These are phyloP conservation scores for Prosopis cineraria DNA, from an alignment of 306 rosid species.

Conservation along the genomic window DNA sequence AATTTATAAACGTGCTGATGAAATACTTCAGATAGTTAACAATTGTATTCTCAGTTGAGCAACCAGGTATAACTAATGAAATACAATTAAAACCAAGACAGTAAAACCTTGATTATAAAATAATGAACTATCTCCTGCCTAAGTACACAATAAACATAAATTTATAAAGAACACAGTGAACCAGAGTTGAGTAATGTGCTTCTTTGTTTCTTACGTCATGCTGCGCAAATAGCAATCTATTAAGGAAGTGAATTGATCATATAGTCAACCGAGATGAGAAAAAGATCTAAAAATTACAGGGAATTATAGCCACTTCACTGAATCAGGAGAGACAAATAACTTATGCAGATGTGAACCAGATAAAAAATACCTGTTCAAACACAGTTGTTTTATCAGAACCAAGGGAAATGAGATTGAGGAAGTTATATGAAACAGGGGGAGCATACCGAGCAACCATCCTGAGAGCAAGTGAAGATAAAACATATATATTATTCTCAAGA, in stretches of 20 bases:
- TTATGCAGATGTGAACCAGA: neutral
- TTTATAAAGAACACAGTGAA: neutral
- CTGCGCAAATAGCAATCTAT: neutral
- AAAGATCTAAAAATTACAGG: slow-evolving; percentile 8
- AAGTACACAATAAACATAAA: neutral
- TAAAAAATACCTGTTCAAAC: slow-evolving; percentile 75
- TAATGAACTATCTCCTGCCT: slow-evolving; percentile 1
- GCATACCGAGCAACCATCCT: slow-evolving; percentile 99
- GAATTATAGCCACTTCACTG: slow-evolving; percentile 16
- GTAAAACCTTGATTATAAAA: neutral
- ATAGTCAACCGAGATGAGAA: neutral
- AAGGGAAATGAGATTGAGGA: slow-evolving; percentile 85
- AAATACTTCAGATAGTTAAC: neutral
- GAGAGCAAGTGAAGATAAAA: slow-evolving; percentile 36
- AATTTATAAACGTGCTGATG: slow-evolving; percentile 21
- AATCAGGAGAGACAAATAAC: slow-evolving; percentile 21
- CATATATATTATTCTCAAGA: slow-evolving; percentile 15
- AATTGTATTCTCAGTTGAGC: neutral
- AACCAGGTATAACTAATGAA: neutral
- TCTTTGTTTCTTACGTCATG: slow-evolving; percentile 4
- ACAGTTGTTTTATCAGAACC: slow-evolving; percentile 53
- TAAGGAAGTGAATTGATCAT: slow-evolving; percentile 6
- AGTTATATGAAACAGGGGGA: slow-evolving; percentile 93
- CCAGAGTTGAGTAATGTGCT: neutral
- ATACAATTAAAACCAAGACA: neutral